Evolutionary conservation across 768 basidiomycete species (phyloP).

Genomic region (Boletus rubescentipes): DNA sequence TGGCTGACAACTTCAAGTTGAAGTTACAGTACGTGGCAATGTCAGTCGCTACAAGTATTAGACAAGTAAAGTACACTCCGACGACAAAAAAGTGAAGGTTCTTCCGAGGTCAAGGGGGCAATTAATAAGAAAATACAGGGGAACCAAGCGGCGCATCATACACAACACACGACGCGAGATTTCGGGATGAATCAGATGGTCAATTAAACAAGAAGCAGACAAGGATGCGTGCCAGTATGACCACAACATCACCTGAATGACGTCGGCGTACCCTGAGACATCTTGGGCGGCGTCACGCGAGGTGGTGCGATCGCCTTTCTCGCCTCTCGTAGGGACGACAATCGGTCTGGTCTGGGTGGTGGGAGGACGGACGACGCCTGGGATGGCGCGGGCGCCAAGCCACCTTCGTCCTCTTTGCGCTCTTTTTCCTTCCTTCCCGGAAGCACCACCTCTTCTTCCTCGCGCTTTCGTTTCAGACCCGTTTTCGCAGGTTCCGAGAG

Average conservation of each 20-base stretch:
- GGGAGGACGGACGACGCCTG: not conserved
- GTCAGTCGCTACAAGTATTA: no score
- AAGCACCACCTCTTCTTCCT: slow-evolving; percentile 14
- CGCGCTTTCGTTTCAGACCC: slow-evolving; percentile 27
- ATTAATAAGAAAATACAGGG: no score
- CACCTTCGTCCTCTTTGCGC: slow-evolving; percentile 2
- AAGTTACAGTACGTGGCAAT: no score
- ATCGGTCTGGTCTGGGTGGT: slow-evolving; percentile 23
- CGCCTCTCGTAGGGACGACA: slow-evolving; percentile 13
- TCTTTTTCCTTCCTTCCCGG: slow-evolving; percentile 17
- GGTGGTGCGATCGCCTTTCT: slow-evolving; percentile 22
- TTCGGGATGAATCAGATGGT: no score
- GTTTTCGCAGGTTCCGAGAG: not conserved
- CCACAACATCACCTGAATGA: slow-evolving; percentile 4
- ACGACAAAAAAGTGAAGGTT: no score
- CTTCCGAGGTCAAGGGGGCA: no score
- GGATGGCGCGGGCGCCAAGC: not conserved
- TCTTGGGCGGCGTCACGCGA: slow-evolving; percentile 2
- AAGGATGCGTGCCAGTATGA: no score
- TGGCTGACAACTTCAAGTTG: no score
- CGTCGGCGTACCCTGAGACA: not conserved
- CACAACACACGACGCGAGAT: no score
- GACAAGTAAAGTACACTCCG: no score
- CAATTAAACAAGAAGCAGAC: not conserved
- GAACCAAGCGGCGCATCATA: no score